A percentile compares a stretch with the other conserved stretches of the same genome.
phyloP scores from a whole-genome alignment of 345 rosid species.

The Eucalyptus grandis region DNA sequence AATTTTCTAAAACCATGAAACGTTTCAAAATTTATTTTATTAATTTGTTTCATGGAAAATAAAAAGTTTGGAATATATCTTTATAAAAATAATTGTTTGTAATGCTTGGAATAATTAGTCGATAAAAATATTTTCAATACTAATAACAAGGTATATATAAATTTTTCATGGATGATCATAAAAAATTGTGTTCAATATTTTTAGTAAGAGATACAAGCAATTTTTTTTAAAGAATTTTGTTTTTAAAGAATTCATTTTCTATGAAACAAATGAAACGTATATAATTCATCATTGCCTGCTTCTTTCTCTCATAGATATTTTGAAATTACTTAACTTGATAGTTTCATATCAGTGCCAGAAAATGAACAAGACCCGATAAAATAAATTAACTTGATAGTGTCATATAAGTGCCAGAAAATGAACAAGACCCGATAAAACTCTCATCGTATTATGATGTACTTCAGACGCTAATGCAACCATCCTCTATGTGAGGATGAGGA shows the following conservation, averaged over 20 bases:
- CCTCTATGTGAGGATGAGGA: not conserved
- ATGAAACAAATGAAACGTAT: accelerated
- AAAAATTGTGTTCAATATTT: too few species aligned
- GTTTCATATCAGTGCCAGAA: not conserved
- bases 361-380: not conserved
- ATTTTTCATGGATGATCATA: too few species aligned
- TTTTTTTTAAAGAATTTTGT: accelerated
- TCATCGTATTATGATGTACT: not conserved
- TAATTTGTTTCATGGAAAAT: too few species aligned
- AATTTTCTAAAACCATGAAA: not conserved
- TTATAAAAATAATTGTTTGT: too few species aligned
- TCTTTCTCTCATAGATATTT: not conserved
- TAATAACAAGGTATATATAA: too few species aligned
- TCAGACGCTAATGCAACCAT: not conserved
- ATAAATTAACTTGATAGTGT: not conserved
- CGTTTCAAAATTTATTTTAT: not conserved
- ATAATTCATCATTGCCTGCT: not conserved
- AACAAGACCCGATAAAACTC: not conserved
- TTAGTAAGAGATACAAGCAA: not conserved
- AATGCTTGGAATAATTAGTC: accelerated
- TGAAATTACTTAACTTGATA: not conserved
- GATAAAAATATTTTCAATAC: too few species aligned
- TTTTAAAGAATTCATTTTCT: accelerated
- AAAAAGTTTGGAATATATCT: not conserved
- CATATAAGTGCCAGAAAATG: not conserved